These are phyloP conservation scores for Epithele typhae DNA, from an alignment of 768 basidiomycete genomes.

Conservation along the genomic window DNA sequence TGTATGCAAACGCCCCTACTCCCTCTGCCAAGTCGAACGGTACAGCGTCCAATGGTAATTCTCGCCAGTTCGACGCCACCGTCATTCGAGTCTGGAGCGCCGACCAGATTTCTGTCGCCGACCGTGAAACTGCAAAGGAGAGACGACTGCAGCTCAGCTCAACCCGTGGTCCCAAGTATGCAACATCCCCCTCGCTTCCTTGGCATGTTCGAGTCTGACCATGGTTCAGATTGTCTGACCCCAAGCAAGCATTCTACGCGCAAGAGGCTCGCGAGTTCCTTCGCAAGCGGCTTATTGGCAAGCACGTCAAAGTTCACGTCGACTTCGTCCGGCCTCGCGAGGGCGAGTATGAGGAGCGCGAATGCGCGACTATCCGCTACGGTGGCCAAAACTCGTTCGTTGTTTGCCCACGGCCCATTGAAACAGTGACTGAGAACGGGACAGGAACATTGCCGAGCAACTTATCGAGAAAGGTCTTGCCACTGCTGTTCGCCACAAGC, in stretches of 20 bases:
- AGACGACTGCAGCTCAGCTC: conserved; percentile 85
- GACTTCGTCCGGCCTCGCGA: conserved; percentile 91
- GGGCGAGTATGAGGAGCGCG: conserved; percentile 90
- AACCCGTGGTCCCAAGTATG: conserved; percentile 77
- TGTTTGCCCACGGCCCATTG: not conserved
- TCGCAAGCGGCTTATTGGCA: conserved; percentile 88
- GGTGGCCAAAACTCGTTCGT: conserved; percentile 78
- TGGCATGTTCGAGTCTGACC: too few relatives aligned
- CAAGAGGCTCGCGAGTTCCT: conserved; percentile 93
- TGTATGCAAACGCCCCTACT: conserved; percentile 59
- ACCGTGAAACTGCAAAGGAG: conserved; percentile 71
- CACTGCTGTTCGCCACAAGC: conserved; percentile 84
- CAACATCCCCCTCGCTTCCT: not conserved
- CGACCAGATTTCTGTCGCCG: conserved; percentile 81
- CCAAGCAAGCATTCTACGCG: conserved; percentile 82
- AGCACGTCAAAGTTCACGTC: conserved; percentile 73
- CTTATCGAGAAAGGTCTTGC: conserved; percentile 92
- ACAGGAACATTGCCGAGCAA: conserved; percentile 90
- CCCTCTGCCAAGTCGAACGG: conserved; percentile 47
- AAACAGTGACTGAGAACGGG: not conserved
- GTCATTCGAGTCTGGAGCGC: conserved; percentile 90
- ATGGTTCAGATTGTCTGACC: conserved; percentile 77
- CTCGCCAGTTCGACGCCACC: conserved; percentile 68
- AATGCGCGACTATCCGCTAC: conserved; percentile 85
- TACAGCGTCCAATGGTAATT: conserved; percentile 36